Percentiles rank a stretch among this genome's conserved stretches.
Conservation (phyloP, 345 rosid genomes). For the Bretschneidera sinensis region DNA sequence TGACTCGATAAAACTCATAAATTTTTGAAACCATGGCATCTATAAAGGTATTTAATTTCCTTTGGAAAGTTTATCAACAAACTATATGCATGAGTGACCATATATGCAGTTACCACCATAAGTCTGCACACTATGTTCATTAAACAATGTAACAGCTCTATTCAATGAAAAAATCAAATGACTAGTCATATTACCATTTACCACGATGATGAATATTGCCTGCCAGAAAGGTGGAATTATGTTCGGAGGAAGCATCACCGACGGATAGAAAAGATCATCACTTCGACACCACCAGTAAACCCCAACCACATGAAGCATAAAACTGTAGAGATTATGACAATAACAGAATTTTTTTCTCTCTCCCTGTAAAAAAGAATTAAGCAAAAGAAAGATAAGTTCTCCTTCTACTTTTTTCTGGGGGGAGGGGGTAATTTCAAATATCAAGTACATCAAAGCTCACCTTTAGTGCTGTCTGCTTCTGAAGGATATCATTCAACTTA, state of each 20-base stretch:
- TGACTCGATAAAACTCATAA: too few species aligned
- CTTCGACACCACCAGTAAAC: slow-evolving; percentile 47
- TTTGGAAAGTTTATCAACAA: not conserved
- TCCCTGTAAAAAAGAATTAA: slow-evolving; percentile 56
- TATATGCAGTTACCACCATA: too few species aligned
- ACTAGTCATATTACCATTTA: slow-evolving; percentile 38
- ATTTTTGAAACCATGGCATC: too few species aligned
- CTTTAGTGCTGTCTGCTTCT: slow-evolving; percentile 64
- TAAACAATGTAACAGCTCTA: not conserved
- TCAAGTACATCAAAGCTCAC: slow-evolving; percentile 10
- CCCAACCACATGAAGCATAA: slow-evolving; percentile 35
- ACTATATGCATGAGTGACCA: not conserved
- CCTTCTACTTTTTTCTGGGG: too few species aligned
- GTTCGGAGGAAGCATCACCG: slow-evolving; percentile 53
- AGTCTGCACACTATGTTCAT: not conserved
- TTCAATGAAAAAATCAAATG: not conserved
- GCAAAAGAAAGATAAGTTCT: too few species aligned
- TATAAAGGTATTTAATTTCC: too few species aligned
- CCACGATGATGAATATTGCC: slow-evolving; percentile 46
- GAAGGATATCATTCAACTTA: slow-evolving; percentile 51
- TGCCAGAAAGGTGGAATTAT: slow-evolving; percentile 59
- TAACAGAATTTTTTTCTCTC: slow-evolving; percentile 46
- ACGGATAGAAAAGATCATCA: slow-evolving; percentile 45
- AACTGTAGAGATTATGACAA: slow-evolving; percentile 27
- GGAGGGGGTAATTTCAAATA: not conserved